These are phyloP conservation scores for Aspergillus niger DNA, from an alignment of 2,329 filamentous ascomycete genomes.

Conservation along the genomic window DNA sequence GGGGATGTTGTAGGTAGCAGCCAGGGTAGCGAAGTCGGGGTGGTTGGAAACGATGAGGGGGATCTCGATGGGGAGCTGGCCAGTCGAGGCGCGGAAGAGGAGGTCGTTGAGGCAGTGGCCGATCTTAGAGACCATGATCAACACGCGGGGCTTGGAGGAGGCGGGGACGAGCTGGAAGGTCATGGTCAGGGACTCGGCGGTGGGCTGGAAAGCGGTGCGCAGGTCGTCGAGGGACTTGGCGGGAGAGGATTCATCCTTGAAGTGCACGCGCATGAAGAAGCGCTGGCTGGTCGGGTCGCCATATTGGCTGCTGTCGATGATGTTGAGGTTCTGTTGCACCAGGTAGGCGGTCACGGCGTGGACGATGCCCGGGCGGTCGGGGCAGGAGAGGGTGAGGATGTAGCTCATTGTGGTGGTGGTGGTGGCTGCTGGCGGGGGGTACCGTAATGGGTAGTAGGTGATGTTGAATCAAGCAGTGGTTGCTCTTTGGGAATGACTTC, in stretches of 20 bases:
- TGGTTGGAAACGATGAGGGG: conserved; percentile 83
- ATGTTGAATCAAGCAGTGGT: conserved; percentile 13
- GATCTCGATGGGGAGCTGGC: conserved; percentile 73
- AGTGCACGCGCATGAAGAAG: conserved; percentile 90
- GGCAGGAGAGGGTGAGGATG: conserved; percentile 79
- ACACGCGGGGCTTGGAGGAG: conserved; percentile 69
- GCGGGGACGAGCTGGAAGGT: conserved; percentile 70
- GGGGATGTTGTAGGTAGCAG: conserved; percentile 71
- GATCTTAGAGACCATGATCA: conserved; percentile 90
- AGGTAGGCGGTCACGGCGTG: conserved; percentile 80
- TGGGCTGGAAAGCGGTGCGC: conserved; percentile 57
- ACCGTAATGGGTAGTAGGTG: conserved; percentile 17
- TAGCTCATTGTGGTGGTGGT: conserved; percentile 54
- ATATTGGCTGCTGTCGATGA: conserved; percentile 83
- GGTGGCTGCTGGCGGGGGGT: conserved; percentile 26
- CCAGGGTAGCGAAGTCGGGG: conserved; percentile 69
- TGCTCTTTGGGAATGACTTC: background rate
- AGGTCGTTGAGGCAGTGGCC: conserved; percentile 84
- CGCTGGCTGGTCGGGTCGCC: conserved; percentile 71
- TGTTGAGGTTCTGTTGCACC: conserved; percentile 72
- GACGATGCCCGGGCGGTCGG: conserved; percentile 81
- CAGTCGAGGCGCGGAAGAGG: conserved; percentile 74
- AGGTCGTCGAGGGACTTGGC: conserved; percentile 52
- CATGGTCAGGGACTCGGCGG: conserved; percentile 67
- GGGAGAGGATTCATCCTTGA: conserved; percentile 56